Evolutionary conservation across 352 stramenopile genomes (phyloP).

Genomic region (Pythium aquatile): DNA sequence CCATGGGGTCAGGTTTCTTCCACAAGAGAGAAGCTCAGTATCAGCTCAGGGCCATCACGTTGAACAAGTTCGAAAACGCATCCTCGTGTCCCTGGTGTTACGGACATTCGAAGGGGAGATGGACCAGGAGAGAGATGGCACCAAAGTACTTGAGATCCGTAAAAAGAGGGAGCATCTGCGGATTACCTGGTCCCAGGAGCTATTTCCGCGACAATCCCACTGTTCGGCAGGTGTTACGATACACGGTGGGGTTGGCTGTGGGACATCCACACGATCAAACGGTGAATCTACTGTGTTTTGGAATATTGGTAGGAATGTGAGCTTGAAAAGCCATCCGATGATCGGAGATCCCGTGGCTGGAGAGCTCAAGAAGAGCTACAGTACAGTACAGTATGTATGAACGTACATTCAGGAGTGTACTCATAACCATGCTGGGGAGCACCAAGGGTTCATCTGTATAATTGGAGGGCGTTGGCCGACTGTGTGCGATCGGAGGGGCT

Average conservation of each 20-base stretch:
- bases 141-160: background rate
- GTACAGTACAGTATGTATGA: background rate
- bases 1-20: slow-evolving; percentile 1
- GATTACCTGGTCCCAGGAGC: background rate
- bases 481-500: too few species aligned
- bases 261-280: background rate
- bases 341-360: too few species aligned
- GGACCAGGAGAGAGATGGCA: background rate
- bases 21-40: background rate
- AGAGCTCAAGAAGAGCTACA: background rate
- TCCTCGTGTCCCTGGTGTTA: background rate
- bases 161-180: slow-evolving; percentile 1
- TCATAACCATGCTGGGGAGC: background rate
- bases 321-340: background rate
- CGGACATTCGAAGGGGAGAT: background rate
- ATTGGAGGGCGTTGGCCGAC: background rate
- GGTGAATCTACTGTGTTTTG: background rate
- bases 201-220: background rate
- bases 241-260: background rate
- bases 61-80: background rate
- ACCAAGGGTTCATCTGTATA: background rate
- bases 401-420: background rate
- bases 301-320: background rate
- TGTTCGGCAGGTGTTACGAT: slow-evolving; percentile 7
- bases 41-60: slow-evolving; percentile 6